Conservation (phyloP, 306 rosid species). For the Macrotyloma uniflorum region DNA sequence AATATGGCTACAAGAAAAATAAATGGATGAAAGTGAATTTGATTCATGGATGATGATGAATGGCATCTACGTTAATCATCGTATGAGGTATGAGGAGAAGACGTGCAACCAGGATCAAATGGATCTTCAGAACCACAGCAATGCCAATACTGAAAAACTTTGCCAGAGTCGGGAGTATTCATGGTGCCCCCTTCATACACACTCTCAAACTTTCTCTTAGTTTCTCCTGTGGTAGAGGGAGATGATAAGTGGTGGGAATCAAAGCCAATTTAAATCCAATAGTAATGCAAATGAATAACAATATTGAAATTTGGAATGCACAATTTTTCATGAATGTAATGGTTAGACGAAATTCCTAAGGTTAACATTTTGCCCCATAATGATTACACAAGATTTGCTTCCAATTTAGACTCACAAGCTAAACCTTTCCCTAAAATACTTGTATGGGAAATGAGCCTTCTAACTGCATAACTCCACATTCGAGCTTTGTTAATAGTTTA, state of each 20-base stretch:
- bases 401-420: background rate
- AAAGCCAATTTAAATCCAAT: slow-evolving; percentile 15
- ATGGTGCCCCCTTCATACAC: slow-evolving; percentile 85
- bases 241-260: slow-evolving; percentile 31
- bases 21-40: slow-evolving; percentile 27
- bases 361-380: background rate
- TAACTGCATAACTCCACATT: slow-evolving; percentile 21
- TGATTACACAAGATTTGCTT: slow-evolving; percentile 5
- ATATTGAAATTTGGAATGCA: slow-evolving; percentile 24
- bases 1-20: slow-evolving; percentile 5
- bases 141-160: slow-evolving; percentile 93
- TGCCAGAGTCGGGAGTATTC: slow-evolving; percentile 81
- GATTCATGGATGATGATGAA: slow-evolving; percentile 30
- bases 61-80: slow-evolving; percentile 56
- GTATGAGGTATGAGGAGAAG: slow-evolving; percentile 76
- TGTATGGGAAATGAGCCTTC: slow-evolving; percentile 26
- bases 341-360: slow-evolving; percentile 24
- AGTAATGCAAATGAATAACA: slow-evolving; percentile 23
- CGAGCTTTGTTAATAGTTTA: slow-evolving; percentile 32
- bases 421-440: slow-evolving; percentile 24
- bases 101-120: slow-evolving; percentile 81
- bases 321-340: slow-evolving; percentile 13
- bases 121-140: slow-evolving; percentile 97
- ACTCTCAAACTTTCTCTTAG: slow-evolving; percentile 94
- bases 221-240: slow-evolving; percentile 65